Evolutionary conservation across 257 asterid genomes (phyloP).

Genomic region (Gynochthodes officinalis): DNA sequence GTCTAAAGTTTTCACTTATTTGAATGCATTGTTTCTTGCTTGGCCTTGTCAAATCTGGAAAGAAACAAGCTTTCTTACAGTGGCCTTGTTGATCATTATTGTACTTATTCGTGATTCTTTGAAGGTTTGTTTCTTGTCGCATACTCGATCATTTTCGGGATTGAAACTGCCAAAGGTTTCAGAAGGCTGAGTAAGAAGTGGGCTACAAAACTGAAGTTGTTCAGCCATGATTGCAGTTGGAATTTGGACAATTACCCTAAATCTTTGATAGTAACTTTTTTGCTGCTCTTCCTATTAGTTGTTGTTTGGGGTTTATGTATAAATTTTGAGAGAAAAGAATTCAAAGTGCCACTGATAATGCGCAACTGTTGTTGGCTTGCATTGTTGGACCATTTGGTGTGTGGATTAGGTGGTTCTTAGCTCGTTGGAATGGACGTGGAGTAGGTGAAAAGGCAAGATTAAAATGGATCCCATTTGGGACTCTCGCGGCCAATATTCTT

Average conservation of each 20-base stretch:
- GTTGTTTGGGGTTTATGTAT: conserved; percentile 51
- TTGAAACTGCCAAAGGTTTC: conserved; percentile 64
- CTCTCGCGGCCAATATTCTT: conserved; percentile 79
- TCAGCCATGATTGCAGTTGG: conserved; percentile 12
- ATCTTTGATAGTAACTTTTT: conserved; percentile 27
- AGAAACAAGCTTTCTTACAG: no score
- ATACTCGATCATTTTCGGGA: conserved; percentile 64
- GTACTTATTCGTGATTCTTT: not conserved
- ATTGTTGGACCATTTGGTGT: conserved; percentile 90
- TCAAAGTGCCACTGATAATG: conserved; percentile 41
- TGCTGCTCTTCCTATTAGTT: conserved; percentile 42
- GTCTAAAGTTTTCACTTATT: not conserved
- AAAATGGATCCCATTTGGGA: conserved; percentile 91
- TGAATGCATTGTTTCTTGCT: not conserved
- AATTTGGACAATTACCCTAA: conserved; percentile 10
- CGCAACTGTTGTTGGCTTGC: conserved; percentile 71
- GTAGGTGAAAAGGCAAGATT: conserved; percentile 43
- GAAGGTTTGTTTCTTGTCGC: conserved; percentile 71
- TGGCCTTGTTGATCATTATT: not conserved
- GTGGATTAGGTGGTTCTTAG: conserved; percentile 79
- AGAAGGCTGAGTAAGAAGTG: conserved; percentile 41
- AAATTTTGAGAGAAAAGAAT: conserved; percentile 37
- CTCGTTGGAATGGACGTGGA: conserved; percentile 81
- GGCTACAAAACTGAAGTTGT: not conserved
- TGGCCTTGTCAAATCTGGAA: not conserved